Evolutionary conservation across 306 rosid species (phyloP), one percentile per base, ranked within the genome.

Genomic region (Argentina anserina): DNA sequence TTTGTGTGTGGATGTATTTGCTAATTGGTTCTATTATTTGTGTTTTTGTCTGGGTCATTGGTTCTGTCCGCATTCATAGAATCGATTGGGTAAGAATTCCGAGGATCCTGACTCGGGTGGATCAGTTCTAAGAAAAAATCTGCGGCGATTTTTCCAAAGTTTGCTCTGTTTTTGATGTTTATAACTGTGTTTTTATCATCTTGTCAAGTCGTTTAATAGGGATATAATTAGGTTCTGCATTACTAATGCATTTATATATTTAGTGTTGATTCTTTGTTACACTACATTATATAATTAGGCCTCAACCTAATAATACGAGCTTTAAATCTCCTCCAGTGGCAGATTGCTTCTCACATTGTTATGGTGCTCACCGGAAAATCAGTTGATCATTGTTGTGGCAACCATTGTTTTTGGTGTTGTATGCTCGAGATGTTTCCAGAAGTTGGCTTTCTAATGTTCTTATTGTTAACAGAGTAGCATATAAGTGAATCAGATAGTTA

Each of bases 21-120:
- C 9, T 31, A 43, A 46, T 52, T 59, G 23, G 36, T 50, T 34
- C 47, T 71, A 1, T 78, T 43, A 40, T 15, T 63, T 28, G 29
- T 15, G 65, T 73, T 29, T 25, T 61, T 60, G 59, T 25, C 53
- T 45, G 9, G 34, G 67, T 69, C 66, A 55, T 75, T 70, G 42
- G 41, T 60, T 20, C 25, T 67, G 9, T 67, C 47, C 39, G 56
- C 59, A n/a, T 63, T 62, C 47, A 11, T 31, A 26, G 45, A 62
- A 76, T 40, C 41, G 33, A 63, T 45, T 21, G 29, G 26, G 3
- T 7, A 11, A 56, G 45, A 17, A 42, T 21, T 65, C 62, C 53
- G 34, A 36, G 39, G 47, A 36, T 70, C 75, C 63, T 36, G 37
- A 17, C 39, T 52, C 56, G 75, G 66, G 67, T 56, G 36, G 36